phyloP scores from a whole-genome alignment of 768 basidiomycete genomes.

The Boletus coccyginus region DNA sequence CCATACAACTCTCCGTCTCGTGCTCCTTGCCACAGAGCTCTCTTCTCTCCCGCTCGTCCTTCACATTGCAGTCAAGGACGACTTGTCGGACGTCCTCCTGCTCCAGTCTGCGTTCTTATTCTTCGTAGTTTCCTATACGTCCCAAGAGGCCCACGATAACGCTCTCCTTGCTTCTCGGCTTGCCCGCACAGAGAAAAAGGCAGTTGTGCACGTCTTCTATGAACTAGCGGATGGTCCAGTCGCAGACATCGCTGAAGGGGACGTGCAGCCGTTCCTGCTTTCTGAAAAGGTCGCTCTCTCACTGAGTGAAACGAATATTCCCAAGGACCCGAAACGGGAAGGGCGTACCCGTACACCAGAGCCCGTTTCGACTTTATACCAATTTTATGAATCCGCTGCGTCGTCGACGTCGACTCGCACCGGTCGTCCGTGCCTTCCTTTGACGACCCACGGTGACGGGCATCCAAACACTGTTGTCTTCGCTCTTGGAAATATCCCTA shows the following conservation, averaged over 20 bases:
- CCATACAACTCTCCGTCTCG: constrained; percentile 54
- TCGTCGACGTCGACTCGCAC: constrained; percentile 61
- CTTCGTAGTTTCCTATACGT: constrained; percentile 72
- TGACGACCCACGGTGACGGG: constrained; percentile 48
- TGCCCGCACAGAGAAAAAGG: constrained; percentile 64
- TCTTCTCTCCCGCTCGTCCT: constrained; percentile 64
- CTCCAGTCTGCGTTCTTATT: constrained; percentile 79
- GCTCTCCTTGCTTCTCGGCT: constrained; percentile 82
- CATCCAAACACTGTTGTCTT: constrained; percentile 69
- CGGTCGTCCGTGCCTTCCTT: constrained; percentile 58
- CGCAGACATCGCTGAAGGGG: constrained; percentile 55
- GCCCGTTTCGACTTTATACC: constrained; percentile 36
- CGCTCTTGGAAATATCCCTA: constrained; percentile 54
- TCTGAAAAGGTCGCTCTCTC: constrained; percentile 34
- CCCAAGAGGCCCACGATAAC: constrained; percentile 87
- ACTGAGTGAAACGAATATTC: constrained; percentile 34
- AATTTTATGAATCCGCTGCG: constrained; percentile 66
- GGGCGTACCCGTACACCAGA: neutral
- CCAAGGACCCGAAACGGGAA: neutral
- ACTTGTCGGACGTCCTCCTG: constrained; percentile 72
- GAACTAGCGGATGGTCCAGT: constrained; percentile 38
- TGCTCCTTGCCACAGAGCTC: constrained; percentile 68
- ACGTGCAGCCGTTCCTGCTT: constrained; percentile 59
- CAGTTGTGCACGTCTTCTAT: constrained; percentile 87
- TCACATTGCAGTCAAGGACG: constrained; percentile 62